Percentiles rank a stretch among this genome's conserved stretches.
Evolutionary conservation across 345 rosid species (phyloP).

Genomic region (Gossypium stocksii): DNA sequence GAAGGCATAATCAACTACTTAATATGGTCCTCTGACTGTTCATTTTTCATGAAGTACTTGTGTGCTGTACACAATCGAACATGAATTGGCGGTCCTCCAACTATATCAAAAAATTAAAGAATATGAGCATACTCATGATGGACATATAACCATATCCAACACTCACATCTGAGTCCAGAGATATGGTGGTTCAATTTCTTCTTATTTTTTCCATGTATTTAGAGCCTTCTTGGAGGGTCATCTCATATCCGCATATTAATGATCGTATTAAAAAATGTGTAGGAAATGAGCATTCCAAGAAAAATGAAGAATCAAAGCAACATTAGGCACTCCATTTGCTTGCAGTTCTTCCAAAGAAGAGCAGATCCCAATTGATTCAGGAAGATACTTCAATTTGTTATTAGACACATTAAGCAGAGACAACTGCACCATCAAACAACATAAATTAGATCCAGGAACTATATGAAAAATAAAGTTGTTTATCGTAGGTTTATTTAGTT

Average conservation of each 20-base stretch:
- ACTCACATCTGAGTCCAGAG: background rate
- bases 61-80: background rate
- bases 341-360: slow-evolving; percentile 87
- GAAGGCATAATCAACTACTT: background rate
- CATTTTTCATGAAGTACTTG: background rate
- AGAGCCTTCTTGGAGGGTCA: background rate
- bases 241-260: background rate
- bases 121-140: background rate
- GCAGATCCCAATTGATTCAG: slow-evolving; percentile 97
- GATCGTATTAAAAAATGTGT: too few species aligned
- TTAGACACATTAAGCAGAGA: slow-evolving; percentile 78
- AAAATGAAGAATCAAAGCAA: background rate
- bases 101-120: background rate
- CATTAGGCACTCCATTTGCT: slow-evolving; percentile 59
- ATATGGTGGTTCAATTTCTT: background rate
- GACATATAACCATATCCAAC: background rate
- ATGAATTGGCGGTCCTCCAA: background rate
- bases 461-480: slow-evolving; percentile 1
- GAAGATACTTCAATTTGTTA: slow-evolving; percentile 81
- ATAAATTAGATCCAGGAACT: slow-evolving; percentile 15
- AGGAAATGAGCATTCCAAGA: background rate
- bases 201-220: background rate
- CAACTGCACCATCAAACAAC: slow-evolving; percentile 53
- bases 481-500: background rate
- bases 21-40: background rate